Evolutionary conservation across 345 rosid species (phyloP).

Genomic region (Gossypium thurberi): DNA sequence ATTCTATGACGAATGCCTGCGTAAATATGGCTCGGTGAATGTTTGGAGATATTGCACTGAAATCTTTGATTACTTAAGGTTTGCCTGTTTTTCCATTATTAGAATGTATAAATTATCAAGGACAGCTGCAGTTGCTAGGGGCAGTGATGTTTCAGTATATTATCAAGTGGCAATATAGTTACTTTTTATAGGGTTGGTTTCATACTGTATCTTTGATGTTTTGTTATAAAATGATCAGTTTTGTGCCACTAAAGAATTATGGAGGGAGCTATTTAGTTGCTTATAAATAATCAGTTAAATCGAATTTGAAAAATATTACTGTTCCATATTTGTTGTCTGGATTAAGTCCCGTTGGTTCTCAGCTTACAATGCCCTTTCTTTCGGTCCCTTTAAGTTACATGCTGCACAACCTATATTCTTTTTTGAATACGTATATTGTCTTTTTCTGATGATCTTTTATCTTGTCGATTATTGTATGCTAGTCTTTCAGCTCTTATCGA

Average conservation of each 20-base stretch:
- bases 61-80: constrained; percentile 95
- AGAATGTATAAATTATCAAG: neutral
- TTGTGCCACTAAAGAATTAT: neutral
- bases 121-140: constrained; percentile 1
- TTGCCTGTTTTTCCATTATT: constrained; percentile 15
- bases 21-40: constrained; percentile 91
- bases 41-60: constrained; percentile 99
- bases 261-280: neutral
- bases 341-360: neutral
- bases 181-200: neutral
- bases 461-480: constrained; percentile 10
- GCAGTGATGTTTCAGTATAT: neutral
- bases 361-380: neutral
- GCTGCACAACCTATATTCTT: neutral
- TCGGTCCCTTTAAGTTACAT: neutral
- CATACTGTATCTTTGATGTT: neutral
- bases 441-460: constrained; percentile 1
- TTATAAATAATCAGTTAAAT: neutral
- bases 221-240: neutral
- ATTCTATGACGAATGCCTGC: constrained; percentile 93
- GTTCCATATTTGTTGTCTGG: neutral
- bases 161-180: neutral
- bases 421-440: neutral
- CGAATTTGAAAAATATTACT: neutral
- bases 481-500: constrained; percentile 95